Evolutionary conservation across 2,329 filamentous ascomycete species (phyloP), one percentile per base, ranked within the genome.

Genomic region (Penicillium sp.): DNA sequence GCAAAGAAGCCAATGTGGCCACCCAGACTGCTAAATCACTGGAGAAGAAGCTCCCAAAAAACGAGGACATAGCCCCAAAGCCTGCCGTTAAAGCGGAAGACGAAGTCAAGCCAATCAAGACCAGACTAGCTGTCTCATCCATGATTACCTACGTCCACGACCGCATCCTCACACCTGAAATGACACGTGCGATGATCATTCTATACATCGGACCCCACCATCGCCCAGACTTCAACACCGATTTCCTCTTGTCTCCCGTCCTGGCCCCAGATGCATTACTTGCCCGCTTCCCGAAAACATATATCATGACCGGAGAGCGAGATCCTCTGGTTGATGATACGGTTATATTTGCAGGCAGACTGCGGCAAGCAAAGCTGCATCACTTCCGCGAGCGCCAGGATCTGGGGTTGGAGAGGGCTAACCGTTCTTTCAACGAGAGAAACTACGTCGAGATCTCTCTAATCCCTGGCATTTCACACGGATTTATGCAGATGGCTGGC

Each of bases 171-270:
- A 93, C 91, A 0, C 93, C 94, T 0, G 94, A 99, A 75, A 96
- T 97, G 91, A 97, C 97, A 89, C 89, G 94, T 33, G 91, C 92
- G 61, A 97, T 99, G 92, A 96, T 99, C 63, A 96, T 99, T 63
- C 81, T 99, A 4, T 99, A 99, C 72, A 90, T 99, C 54, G 94
- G 94, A 0, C 92, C 92, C 0, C 90, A 97, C 71, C 91, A 94
- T 72, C 88, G 92, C 0, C 94, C 94, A 0, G 92, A 97, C 71
- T 97, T 99, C 73, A 86, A 86, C 29, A 91, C 90, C 7, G 93
- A 99, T 73, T 97, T 92, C 71, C 83, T 96, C 0, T 84, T 99
- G 2, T 96, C 90, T 0, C 94, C 94, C 0, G 87, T 97, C 1
- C 83, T 97, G 0, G 92, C 94, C 0, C 94, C 94, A 0, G 93